Conservation (phyloP, 1,284 basidiomycete genomes). For the Gomphus bonarii region DNA sequence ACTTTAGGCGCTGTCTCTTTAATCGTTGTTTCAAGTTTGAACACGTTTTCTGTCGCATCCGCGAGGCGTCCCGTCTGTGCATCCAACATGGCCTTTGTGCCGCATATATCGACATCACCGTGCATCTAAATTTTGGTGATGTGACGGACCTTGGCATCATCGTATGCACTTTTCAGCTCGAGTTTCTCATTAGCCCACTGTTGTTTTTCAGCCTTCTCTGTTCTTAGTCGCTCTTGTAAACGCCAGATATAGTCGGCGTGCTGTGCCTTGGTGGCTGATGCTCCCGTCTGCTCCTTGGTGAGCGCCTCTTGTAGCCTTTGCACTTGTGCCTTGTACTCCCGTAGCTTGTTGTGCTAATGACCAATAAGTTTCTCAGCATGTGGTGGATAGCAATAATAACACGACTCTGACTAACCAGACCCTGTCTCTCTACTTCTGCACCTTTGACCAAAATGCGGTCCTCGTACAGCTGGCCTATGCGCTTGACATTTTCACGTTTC, state of each 20-base stretch:
- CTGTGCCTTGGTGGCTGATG: slow-evolving; percentile 13
- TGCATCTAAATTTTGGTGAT: neutral
- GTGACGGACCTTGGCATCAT: slow-evolving; percentile 45
- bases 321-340: slow-evolving; percentile 59
- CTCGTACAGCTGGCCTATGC: slow-evolving; percentile 67
- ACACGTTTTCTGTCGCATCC: slow-evolving; percentile 48
- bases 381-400: too few species aligned
- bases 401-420: slow-evolving; percentile 42
- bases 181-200: slow-evolving; percentile 66
- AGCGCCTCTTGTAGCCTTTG: slow-evolving; percentile 50
- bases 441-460: slow-evolving; percentile 61
- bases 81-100: slow-evolving; percentile 46
- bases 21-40: slow-evolving; percentile 50
- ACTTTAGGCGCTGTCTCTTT: slow-evolving; percentile 68
- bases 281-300: slow-evolving; percentile 52
- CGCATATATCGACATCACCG: neutral
- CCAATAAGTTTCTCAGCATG: too few species aligned
- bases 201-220: slow-evolving; percentile 34
- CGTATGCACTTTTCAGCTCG: slow-evolving; percentile 53
- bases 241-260: slow-evolving; percentile 3
- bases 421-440: slow-evolving; percentile 70
- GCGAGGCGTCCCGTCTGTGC: slow-evolving; percentile 59
- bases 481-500: slow-evolving; percentile 64
- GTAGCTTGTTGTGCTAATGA: slow-evolving; percentile 61
- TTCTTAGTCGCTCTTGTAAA: slow-evolving; percentile 5